Base-by-base conservation (phyloP, 257 asterid species). In the Ajuga chamaepitys region DNA sequence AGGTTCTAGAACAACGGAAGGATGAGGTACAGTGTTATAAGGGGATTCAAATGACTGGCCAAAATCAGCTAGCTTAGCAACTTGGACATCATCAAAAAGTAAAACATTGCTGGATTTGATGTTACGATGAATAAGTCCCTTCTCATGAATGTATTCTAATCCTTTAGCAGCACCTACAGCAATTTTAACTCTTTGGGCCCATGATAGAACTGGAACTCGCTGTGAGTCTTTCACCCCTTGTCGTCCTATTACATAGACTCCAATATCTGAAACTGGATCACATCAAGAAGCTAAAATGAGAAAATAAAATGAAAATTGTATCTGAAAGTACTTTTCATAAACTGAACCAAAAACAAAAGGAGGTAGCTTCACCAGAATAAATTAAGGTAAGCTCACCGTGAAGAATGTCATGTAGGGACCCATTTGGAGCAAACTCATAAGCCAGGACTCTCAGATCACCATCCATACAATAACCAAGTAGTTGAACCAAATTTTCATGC, bases 391-490 rank as follows among this genome's bases (percentile, higher is more conserved):
- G 2, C 34, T 28, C 34, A 28, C 34, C 34, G 5, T 28, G 95
- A 44, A 86, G 90, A 67, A 80, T 70, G 67, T 83, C 86, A 35
- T 81, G 85, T 63, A 83, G 81, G 34, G 85, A 75, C 53, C 89
- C 87, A 71, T 71, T 70, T 16, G 83, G 64, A 18, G 91, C 87
- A 70, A 58, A 80, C 64, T 77, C 94, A 70, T 79, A 28, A 28
- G 34, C 34, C 34, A 28, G 5, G 34, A 28, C 34, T 28, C 2
- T 28, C 34, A 2, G 34, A 28, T 28, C 5, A 28, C 34, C 34
- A 28, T 28, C 34, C 34, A 28, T 5, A 28, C 2, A 28, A 28
- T 5, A 28, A 28, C 34, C 34, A 28, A 28, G 5, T 28, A 28
- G 34, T 5, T 28, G 34, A 5, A 28, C 34, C 34, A 28, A 28